Conservation (phyloP, 163 green algal genomes). For the Scenedesmus sp. region DNA sequence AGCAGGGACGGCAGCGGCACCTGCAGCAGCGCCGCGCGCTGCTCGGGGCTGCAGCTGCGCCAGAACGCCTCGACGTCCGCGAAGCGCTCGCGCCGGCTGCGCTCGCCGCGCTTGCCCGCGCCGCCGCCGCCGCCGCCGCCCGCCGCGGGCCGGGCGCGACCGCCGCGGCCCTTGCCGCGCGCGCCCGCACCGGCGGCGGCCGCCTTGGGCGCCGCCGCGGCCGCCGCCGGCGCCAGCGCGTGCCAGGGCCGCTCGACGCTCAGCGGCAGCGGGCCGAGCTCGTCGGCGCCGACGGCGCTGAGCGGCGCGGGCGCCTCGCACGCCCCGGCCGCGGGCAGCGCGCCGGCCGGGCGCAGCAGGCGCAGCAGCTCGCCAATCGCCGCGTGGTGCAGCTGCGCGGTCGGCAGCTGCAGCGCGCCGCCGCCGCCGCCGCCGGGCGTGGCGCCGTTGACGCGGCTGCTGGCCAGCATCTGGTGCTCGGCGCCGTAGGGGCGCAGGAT, state of each 20-base stretch:
- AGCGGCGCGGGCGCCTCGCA: not conserved
- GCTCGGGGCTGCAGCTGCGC: conserved; percentile 55
- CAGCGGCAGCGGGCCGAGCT: conserved; percentile 36
- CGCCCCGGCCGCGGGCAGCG: no score
- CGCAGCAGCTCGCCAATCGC: conserved; percentile 45
- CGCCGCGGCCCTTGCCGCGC: conserved; percentile 48
- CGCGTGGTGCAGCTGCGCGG: conserved; percentile 46
- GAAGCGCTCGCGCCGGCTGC: conserved; percentile 69
- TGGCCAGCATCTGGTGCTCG: conserved; percentile 45
- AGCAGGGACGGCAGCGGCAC: conserved; percentile 70
- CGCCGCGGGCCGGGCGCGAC: conserved; percentile 26
- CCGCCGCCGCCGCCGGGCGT: conserved; percentile 3
- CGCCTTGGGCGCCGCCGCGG: conserved; percentile 1
- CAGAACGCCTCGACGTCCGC: conserved; percentile 76
- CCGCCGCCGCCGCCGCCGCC: not conserved
- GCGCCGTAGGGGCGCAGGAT: conserved; percentile 57
- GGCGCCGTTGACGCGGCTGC: conserved; percentile 27
- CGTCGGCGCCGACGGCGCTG: conserved; percentile 18
- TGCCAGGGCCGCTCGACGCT: conserved; percentile 68
- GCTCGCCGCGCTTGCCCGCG: conserved; percentile 39
- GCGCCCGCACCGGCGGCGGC: not conserved
- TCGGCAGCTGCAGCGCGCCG: conserved; percentile 13
- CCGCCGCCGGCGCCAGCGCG: conserved; percentile 1
- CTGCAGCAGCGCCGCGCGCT: conserved; percentile 67
- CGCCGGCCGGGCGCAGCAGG: conserved; percentile 26